phyloP scores from a whole-genome alignment of 116 monocot genomes.

The Phalaenopsis hybrid region DNA sequence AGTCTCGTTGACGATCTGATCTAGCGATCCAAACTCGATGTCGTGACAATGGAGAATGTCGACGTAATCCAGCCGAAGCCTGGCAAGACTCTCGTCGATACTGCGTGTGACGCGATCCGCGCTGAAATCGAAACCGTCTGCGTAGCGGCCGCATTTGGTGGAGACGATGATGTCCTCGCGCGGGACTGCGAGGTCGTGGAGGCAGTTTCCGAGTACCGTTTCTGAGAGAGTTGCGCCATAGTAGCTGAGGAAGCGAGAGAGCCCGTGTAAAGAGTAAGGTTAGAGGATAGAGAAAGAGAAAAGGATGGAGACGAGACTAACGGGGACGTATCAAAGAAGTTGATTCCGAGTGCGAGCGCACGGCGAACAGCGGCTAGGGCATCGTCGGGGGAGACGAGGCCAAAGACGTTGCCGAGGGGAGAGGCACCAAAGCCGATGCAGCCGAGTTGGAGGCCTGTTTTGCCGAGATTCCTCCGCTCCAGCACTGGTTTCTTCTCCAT shows the following conservation, averaged over 20 bases:
- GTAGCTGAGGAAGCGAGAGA: slow-evolving; percentile 35
- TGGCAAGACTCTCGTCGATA: slow-evolving; percentile 70
- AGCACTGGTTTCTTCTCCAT: slow-evolving; percentile 23
- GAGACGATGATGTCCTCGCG: slow-evolving; percentile 54
- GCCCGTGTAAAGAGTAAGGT: background rate
- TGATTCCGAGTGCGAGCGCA: slow-evolving; percentile 83
- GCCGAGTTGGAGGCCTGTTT: slow-evolving; percentile 62
- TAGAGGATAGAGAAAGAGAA: background rate
- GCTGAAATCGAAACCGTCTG: slow-evolving; percentile 82
- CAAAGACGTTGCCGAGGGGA: slow-evolving; percentile 87
- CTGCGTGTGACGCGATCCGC: slow-evolving; percentile 70
- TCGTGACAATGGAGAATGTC: slow-evolving; percentile 93
- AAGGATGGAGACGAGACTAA: background rate
- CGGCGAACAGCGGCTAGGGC: slow-evolving; percentile 70
- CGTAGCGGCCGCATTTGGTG: slow-evolving; percentile 80
- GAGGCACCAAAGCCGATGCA: slow-evolving; percentile 87
- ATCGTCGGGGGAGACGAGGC: slow-evolving; percentile 51
- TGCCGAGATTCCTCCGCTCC: slow-evolving; percentile 52
- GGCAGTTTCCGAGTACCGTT: slow-evolving; percentile 70
- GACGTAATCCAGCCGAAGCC: slow-evolving; percentile 72
- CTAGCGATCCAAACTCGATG: slow-evolving; percentile 84
- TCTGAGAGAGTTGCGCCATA: slow-evolving; percentile 90
- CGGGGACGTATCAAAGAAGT: slow-evolving; percentile 99
- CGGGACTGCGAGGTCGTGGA: slow-evolving; percentile 35
- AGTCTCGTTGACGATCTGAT: slow-evolving; percentile 95